Conservation (phyloP, 352 stramenopile species). For the Globisporangium parvum region DNA sequence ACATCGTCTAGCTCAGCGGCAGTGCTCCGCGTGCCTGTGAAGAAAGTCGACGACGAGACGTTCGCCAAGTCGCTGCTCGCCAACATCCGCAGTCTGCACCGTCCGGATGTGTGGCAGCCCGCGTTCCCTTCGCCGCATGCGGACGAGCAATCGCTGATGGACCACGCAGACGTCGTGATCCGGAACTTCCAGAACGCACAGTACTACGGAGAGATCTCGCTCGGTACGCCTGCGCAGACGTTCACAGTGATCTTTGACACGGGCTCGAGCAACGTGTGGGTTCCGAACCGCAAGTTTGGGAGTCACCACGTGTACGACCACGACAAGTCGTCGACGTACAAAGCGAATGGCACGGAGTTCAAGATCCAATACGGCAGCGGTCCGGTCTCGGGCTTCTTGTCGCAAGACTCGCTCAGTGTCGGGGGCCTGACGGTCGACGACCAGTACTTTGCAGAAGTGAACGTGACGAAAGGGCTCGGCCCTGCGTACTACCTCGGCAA, state of each 20-base stretch:
- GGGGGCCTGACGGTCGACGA: conserved; percentile 24
- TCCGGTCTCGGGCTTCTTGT: conserved; percentile 71
- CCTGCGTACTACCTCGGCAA: conserved; percentile 85
- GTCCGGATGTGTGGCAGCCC: conserved; percentile 41
- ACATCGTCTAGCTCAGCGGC: conserved; percentile 10
- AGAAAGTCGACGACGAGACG: conserved; percentile 55
- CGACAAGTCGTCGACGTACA: conserved; percentile 49
- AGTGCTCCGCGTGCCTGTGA: conserved; percentile 64
- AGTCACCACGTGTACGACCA: conserved; percentile 55
- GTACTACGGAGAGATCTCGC: conserved; percentile 90
- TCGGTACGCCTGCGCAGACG: conserved; percentile 23
- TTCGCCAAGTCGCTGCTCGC: conserved; percentile 55
- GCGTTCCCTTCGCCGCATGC: conserved; percentile 15
- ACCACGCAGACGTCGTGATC: conserved; percentile 61
- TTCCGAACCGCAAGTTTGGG: conserved; percentile 19
- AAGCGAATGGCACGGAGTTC: conserved; percentile 70
- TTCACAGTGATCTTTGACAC: conserved; percentile 34
- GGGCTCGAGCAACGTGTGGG: conserved; percentile 27
- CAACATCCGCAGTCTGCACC: conserved; percentile 32
- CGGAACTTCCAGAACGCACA: conserved; percentile 91
- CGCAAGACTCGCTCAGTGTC: conserved; percentile 45
- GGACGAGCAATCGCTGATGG: conserved; percentile 5
- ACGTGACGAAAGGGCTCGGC: conserved; percentile 87
- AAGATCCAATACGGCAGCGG: conserved; percentile 87
- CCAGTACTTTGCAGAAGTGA: conserved; percentile 85